Conservation (phyloP, 208 protist species). For the Acanthamoeba triangularis region DNA sequence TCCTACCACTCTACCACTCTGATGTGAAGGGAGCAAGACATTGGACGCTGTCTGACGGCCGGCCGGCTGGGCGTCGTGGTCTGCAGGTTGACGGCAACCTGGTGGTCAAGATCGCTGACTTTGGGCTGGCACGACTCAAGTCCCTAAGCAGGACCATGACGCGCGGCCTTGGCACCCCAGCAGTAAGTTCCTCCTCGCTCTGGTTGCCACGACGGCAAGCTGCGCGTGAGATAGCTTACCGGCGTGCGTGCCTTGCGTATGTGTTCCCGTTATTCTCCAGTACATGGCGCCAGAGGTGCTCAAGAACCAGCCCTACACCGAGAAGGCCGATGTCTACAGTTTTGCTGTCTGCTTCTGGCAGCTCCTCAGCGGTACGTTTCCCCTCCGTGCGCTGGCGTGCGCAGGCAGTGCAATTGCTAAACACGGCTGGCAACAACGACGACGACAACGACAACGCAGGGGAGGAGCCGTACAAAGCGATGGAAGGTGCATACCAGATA, state of each 20-base stretch:
- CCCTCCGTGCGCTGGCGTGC: neutral
- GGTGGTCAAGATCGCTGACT: constrained; percentile 25
- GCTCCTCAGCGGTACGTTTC: neutral
- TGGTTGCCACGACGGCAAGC: neutral
- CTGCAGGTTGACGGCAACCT: neutral
- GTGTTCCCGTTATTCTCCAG: neutral
- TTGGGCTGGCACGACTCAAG: neutral
- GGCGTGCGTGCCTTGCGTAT: neutral
- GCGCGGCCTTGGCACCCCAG: neutral
- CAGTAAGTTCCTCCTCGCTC: neutral
- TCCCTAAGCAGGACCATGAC: neutral
- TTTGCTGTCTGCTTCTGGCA: constrained; percentile 55
- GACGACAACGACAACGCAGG: neutral
- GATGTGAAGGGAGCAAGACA: neutral
- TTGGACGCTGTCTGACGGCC: neutral
- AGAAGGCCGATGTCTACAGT: constrained; percentile 49
- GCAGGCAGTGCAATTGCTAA: neutral
- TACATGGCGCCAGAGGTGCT: constrained; percentile 54
- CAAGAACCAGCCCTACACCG: neutral
- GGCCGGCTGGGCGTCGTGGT: no score
- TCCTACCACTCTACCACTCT: no score
- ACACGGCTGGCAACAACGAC: no score
- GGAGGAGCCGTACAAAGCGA: neutral
- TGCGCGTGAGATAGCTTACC: neutral
- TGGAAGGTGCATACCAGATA: neutral